Percentiles rank a stretch among this genome's conserved stretches.
These are phyloP conservation scores for Phytopythium sindhum DNA, from an alignment of 352 stramenopile genomes.

Conservation along the genomic window DNA sequence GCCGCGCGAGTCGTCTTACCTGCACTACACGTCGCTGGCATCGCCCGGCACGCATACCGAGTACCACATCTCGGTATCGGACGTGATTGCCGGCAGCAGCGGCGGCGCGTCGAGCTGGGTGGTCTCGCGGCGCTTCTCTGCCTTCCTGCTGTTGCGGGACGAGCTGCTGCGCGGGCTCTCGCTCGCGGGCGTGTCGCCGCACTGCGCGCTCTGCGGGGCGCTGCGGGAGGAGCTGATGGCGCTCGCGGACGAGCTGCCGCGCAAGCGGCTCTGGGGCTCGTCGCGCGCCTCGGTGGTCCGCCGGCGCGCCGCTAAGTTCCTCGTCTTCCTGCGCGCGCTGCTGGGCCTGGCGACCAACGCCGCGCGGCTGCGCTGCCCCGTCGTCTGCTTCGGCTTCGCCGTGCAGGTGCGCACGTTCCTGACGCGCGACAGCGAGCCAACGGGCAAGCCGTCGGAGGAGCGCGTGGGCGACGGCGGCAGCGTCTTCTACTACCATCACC, in stretches of 20 bases:
- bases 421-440: constrained; percentile 40
- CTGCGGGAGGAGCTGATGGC: constrained; percentile 41
- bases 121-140: constrained; percentile 64
- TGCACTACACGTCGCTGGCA: constrained; percentile 44
- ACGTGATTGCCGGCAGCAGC: constrained; percentile 31
- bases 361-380: constrained; percentile 50
- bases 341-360: constrained; percentile 47
- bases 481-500: constrained; percentile 14
- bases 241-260: constrained; percentile 45
- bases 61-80: constrained; percentile 63
- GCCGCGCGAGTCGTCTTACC: constrained; percentile 44
- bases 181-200: constrained; percentile 9
- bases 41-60: constrained; percentile 49
- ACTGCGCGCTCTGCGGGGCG: constrained; percentile 64
- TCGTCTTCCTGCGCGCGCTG: constrained; percentile 52
- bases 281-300: constrained; percentile 37
- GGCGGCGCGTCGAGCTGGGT: constrained; percentile 31
- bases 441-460: constrained; percentile 27
- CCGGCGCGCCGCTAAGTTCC: constrained; percentile 43
- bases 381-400: constrained; percentile 46
- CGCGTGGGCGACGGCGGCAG: constrained; percentile 23
- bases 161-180: constrained; percentile 50
- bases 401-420: constrained; percentile 62
- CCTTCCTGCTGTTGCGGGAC: constrained; percentile 58
- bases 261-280: constrained; percentile 59